These are phyloP conservation scores for Ceratocystis alfenasii DNA, from an alignment of 2,329 filamentous ascomycete species.

Conservation along the genomic window DNA sequence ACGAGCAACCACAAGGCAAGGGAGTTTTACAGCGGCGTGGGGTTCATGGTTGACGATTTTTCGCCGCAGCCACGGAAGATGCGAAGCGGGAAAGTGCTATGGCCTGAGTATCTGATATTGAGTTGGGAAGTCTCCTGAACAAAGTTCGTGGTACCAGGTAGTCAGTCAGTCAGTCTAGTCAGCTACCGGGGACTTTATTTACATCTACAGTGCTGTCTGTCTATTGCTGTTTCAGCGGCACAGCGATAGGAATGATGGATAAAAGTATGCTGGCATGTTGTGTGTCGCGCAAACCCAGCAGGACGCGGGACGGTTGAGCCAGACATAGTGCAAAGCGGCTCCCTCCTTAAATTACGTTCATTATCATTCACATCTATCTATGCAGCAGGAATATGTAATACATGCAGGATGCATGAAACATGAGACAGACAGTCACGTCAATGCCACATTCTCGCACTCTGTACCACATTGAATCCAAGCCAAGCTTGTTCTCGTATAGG, in stretches of 20 bases:
- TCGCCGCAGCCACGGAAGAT: conserved; percentile 44
- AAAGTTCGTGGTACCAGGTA: not conserved
- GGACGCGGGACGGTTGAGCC: not conserved
- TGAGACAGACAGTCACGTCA: conserved; percentile 24
- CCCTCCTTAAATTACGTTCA: not conserved
- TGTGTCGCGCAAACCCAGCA: not conserved
- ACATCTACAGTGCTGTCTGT: no score
- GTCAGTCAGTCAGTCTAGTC: no score
- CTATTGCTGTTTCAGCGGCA: not conserved
- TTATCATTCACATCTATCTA: no score
- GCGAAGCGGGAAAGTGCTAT: conserved; percentile 41
- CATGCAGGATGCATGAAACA: not conserved
- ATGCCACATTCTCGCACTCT: conserved; percentile 22
- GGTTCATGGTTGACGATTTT: conserved; percentile 43
- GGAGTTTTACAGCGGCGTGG: conserved; percentile 49
- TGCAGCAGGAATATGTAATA: not conserved
- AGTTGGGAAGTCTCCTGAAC: conserved; percentile 33
- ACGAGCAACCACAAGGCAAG: conserved; percentile 45
- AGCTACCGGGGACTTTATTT: no score
- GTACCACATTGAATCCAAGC: not conserved
- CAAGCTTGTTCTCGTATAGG: not conserved
- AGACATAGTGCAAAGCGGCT: not conserved
- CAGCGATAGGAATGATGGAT: not conserved
- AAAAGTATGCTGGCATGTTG: not conserved
- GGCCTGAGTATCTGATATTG: conserved; percentile 49